A percentile compares a stretch with the other conserved stretches of the same genome.
Evolutionary conservation across 1,139 yeast genomes (phyloP).

Genomic region (Suhomyces taliae): DNA sequence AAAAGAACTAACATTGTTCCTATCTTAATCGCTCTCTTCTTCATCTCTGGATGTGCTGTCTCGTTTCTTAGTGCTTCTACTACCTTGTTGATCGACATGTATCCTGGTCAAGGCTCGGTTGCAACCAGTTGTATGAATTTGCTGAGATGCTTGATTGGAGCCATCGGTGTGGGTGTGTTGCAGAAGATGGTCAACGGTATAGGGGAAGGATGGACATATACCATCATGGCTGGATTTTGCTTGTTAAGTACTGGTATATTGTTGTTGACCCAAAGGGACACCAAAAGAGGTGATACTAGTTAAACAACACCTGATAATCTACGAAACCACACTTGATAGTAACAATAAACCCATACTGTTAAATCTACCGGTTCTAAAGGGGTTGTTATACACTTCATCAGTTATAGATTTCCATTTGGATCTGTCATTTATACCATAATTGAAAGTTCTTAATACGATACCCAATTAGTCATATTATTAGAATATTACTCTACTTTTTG

Average conservation of each 20-base stretch:
- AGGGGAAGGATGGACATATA: slow-evolving; percentile 25
- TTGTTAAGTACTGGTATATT: slow-evolving; percentile 1
- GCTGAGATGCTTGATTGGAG: slow-evolving; percentile 26
- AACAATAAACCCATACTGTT: not conserved
- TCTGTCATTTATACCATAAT: no score
- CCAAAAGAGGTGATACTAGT: not conserved
- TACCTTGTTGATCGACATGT: slow-evolving; percentile 32
- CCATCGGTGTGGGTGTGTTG: slow-evolving; percentile 23
- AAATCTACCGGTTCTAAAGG: not conserved
- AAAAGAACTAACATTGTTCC: slow-evolving; percentile 50
- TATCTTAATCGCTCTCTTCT: slow-evolving; percentile 54
- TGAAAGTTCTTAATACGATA: no score
- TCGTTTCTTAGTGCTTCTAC: slow-evolving; percentile 25
- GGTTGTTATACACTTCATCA: not conserved
- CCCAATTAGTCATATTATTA: no score
- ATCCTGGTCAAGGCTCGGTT: slow-evolving; percentile 30
- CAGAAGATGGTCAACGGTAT: slow-evolving; percentile 20
- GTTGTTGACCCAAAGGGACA: not conserved
- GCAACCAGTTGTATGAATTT: slow-evolving; percentile 34
- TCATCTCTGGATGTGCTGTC: slow-evolving; percentile 48
- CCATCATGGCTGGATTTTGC: slow-evolving; percentile 21
- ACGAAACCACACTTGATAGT: not conserved
- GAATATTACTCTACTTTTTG: no score
- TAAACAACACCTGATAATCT: not conserved
- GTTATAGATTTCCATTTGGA: no score